Conservation (phyloP, 352 stramenopile genomes). For the Phytophthora pseudosyringae region DNA sequence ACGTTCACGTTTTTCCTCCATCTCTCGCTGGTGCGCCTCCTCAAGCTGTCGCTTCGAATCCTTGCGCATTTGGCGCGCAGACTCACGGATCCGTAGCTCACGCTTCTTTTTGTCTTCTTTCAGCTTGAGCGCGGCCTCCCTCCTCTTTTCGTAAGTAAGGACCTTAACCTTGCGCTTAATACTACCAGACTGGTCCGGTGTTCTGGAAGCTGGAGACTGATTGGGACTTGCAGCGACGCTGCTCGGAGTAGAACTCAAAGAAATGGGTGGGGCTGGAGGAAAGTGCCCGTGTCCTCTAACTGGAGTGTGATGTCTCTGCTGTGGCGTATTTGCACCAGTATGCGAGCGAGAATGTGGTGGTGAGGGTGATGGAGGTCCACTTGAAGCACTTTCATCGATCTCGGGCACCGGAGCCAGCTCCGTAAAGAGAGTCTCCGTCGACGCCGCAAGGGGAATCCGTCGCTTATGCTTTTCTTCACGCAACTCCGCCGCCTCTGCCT, state of each 20-base stretch:
- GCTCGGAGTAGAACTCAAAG: constrained; percentile 34
- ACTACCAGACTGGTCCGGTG: constrained; percentile 23
- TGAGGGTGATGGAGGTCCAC: constrained; percentile 32
- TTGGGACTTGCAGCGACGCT: constrained; percentile 33
- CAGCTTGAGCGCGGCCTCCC: constrained; percentile 66
- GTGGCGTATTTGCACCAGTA: constrained; percentile 34
- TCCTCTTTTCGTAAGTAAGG: constrained; percentile 61
- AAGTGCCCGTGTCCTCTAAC: constrained; percentile 20
- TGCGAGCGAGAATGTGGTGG: constrained; percentile 33
- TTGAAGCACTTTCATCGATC: constrained; percentile 55
- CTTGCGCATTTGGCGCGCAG: constrained; percentile 71
- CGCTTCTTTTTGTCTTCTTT: constrained; percentile 76
- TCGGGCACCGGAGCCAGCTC: constrained; percentile 54
- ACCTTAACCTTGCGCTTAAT: constrained; percentile 29
- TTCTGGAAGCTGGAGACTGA: constrained; percentile 26
- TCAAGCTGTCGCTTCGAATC: constrained; percentile 68
- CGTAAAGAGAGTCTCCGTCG: constrained; percentile 48
- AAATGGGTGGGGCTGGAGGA: constrained; percentile 29
- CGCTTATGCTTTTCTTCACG: constrained; percentile 38
- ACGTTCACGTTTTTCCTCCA: constrained; percentile 73
- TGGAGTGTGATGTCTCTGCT: constrained; percentile 18
- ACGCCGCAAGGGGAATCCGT: constrained; percentile 18
- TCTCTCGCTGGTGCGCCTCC: constrained; percentile 66
- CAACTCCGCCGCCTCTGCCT: constrained; percentile 16
- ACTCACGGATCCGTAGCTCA: constrained; percentile 63